These are phyloP conservation scores for Amanita fuliginea DNA, from an alignment of 768 basidiomycete genomes.

Conservation along the genomic window DNA sequence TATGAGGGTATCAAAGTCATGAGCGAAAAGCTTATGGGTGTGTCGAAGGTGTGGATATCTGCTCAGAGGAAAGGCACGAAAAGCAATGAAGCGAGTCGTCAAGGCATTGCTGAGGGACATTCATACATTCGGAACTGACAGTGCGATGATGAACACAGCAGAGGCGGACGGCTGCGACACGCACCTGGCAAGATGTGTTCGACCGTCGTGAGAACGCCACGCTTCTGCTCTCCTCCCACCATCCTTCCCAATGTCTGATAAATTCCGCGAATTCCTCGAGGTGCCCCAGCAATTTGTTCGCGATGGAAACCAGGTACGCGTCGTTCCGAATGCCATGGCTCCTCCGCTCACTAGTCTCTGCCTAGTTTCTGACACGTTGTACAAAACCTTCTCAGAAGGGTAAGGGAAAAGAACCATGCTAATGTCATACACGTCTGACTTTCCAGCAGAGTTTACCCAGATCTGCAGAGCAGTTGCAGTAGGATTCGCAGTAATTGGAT, in stretches of 20 bases:
- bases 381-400: conserved; percentile 97
- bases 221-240: conserved; percentile 13
- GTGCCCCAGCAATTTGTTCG: conserved; percentile 86
- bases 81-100: conserved; percentile 23
- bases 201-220: conserved; percentile 20
- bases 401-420: conserved; percentile 19
- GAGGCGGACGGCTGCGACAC: too few relatives aligned
- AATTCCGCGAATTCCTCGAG: conserved; percentile 82
- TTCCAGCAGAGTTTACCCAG: conserved; percentile 74
- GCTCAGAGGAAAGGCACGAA: conserved; percentile 14
- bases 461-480: conserved; percentile 95
- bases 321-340: background rate
- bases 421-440: background rate
- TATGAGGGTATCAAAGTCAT: conserved; percentile 14
- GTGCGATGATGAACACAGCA: background rate
- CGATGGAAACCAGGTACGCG: conserved; percentile 83
- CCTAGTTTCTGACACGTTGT: conserved; percentile 91
- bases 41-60: conserved; percentile 7
- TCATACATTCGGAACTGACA: conserved; percentile 34
- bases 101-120: conserved; percentile 45
- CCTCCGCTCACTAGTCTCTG: conserved; percentile 10
- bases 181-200: conserved; percentile 14
- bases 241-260: conserved; percentile 68
- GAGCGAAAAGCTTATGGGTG: conserved; percentile 7
- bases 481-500: conserved; percentile 98